Base-by-base conservation (phyloP, 2,329 filamentous ascomycete species). In the Penicillium sp. region DNA sequence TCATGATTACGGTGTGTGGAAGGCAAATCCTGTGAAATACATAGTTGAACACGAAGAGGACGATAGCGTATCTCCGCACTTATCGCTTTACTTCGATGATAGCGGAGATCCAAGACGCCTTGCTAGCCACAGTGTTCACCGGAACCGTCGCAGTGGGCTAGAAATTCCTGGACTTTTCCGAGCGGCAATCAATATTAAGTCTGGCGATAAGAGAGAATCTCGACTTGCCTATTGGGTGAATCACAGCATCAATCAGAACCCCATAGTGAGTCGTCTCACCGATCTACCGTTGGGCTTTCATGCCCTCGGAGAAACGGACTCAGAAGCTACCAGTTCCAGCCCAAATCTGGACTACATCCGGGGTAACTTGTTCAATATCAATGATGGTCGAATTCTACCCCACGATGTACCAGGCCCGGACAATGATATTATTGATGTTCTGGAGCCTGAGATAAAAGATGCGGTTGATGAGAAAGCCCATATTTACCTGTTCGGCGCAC, bases 391-490 rank as follows among this genome's bases (percentile, higher is more conserved):
- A 9, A 51, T 67, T 11, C 47, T 68, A 7, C 59, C 61, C 0
- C 64, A 63, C 49, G 58, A 62, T 15, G 50, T 59, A 22, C 42
- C 51, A 3, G 63, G 62, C 1, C 56, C 55, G 2, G 52, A 63
- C 25, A 66, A 54, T 79, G 63, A 76, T 71, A 43, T 82, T 67
- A 44, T 64, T 1, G 56, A 65, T 12, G 44, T 60, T 0, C 25
- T 65, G 2, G 54, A 54, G 3, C 63, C 63, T 26, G 50, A 55
- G 20, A 15, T 65, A 7, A 26, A 56, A 14, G 31, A 55, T 3
- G 56, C 60, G 1, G 50, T 65, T 12, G 23, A 49, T 1, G 12
- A 60, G 5, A 33, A 60, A 1, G 58, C 61, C n/a, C 43, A 56
- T 11, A 31, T 63, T 6, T 65, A 65, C 7, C 7, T 65, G 0